phyloP scores from a whole-genome alignment of 2,329 filamentous ascomycete genomes.

The Furcasterigmium furcatum region DNA sequence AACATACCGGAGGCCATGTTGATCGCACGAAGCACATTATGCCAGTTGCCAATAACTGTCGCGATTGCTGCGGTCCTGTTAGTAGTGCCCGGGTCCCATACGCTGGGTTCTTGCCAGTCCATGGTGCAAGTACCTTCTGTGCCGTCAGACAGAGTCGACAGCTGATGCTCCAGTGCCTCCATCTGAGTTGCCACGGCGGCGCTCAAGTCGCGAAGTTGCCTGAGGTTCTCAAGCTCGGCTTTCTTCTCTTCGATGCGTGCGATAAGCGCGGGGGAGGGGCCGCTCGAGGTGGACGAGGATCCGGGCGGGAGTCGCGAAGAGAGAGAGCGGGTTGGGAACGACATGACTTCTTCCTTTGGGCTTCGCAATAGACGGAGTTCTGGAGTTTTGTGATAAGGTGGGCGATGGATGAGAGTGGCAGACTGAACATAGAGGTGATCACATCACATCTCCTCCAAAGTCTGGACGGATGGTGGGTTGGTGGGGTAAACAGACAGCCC shows the following conservation, averaged over 20 bases:
- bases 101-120: neutral
- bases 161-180: conserved; percentile 75
- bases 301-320: conserved; percentile 65
- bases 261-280: conserved; percentile 67
- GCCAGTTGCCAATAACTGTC: conserved; percentile 83
- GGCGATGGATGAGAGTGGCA: too few relatives aligned
- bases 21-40: conserved; percentile 80
- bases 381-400: too few relatives aligned
- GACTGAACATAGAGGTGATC: too few relatives aligned
- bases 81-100: neutral
- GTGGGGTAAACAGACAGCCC: too few relatives aligned
- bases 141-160: conserved; percentile 74
- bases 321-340: conserved; percentile 53
- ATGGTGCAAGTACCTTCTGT: conserved; percentile 64
- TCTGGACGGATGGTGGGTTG: too few relatives aligned
- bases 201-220: conserved; percentile 74
- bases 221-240: conserved; percentile 74
- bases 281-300: conserved; percentile 33
- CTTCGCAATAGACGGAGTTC: too few relatives aligned
- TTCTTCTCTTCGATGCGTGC: conserved; percentile 84
- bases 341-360: too few relatives aligned
- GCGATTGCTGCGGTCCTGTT: conserved; percentile 62
- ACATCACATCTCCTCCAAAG: too few relatives aligned
- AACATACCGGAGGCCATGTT: conserved; percentile 79
- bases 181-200: conserved; percentile 77